Evolutionary conservation across 176 grass and related monocot genomes (phyloP).

Genomic region (Tillandsia leiboldiana): DNA sequence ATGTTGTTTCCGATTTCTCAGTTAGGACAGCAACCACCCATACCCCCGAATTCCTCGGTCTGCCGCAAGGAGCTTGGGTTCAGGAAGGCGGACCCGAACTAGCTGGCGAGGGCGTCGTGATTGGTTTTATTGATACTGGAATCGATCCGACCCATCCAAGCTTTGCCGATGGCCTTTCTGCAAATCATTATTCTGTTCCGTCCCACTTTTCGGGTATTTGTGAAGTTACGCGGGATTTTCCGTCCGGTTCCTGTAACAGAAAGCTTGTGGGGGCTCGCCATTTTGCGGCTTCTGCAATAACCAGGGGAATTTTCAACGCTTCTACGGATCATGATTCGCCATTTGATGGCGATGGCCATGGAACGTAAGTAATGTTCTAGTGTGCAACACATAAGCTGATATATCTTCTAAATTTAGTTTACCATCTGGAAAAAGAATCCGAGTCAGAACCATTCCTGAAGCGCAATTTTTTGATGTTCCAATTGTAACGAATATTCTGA

Average conservation of each 20-base stretch:
- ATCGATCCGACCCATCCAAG: constrained; percentile 86
- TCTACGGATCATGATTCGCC: constrained; percentile 89
- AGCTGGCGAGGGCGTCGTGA: constrained; percentile 75
- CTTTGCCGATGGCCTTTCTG: constrained; percentile 59
- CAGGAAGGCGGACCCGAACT: constrained; percentile 76
- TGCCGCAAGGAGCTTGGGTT: constrained; percentile 84
- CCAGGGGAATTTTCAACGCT: constrained; percentile 76
- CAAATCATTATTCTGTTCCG: constrained; percentile 65
- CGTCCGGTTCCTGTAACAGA: constrained; percentile 92
- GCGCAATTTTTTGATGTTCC: too few relatives aligned
- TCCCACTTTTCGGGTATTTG: constrained; percentile 77
- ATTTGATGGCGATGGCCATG: constrained; percentile 92
- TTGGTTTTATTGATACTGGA: constrained; percentile 91
- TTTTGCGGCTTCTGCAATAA: constrained; percentile 99
- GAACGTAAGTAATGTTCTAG: constrained; percentile 50
- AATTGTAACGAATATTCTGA: too few relatives aligned
- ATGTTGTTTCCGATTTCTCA: constrained; percentile 78
- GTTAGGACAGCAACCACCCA: constrained; percentile 88
- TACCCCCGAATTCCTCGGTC: constrained; percentile 86
- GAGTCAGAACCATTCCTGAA: neutral
- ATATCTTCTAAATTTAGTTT: neutral
- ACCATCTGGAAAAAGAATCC: neutral
- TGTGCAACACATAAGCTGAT: neutral
- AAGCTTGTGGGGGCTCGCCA: constrained; percentile 94
- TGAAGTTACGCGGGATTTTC: constrained; percentile 93